These are phyloP conservation scores for Monosporozyma unispora DNA, from an alignment of 805 yeast genomes.

Conservation along the genomic window DNA sequence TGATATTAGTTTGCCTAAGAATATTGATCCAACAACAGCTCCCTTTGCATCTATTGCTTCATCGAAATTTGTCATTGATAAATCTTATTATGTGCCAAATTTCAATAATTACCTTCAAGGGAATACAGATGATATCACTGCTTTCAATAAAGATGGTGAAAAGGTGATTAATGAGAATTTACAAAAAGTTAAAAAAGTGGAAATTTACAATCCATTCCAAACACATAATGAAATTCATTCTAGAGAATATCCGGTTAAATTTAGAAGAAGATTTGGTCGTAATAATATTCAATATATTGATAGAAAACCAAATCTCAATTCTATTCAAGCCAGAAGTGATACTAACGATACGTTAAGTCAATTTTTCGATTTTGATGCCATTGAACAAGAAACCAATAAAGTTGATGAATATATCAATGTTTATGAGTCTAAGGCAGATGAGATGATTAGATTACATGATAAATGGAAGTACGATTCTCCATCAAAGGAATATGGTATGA, in stretches of 20 bases:
- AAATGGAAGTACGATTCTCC: conserved; percentile 65
- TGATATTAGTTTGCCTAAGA: conserved; percentile 50
- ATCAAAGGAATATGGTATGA: conserved; percentile 35
- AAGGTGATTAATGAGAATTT: conserved; percentile 14
- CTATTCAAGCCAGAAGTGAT: conserved; percentile 18
- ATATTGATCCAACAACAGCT: conserved; percentile 50
- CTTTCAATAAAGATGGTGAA: conserved; percentile 27
- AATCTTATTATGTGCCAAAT: conserved; percentile 40
- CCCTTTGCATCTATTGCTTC: conserved; percentile 77
- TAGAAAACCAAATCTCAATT: conserved; percentile 43
- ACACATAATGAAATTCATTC: conserved; percentile 26
- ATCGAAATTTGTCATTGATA: conserved; percentile 54
- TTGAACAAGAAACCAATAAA: conserved; percentile 21
- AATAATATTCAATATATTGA: conserved; percentile 64
- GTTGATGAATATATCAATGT: conserved; percentile 30
- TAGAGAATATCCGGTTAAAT: conserved; percentile 41
- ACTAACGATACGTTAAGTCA: conserved; percentile 29
- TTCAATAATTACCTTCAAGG: conserved; percentile 26
- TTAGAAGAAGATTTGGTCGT: conserved; percentile 72
- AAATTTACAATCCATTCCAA: conserved; percentile 32
- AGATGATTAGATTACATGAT: conserved; percentile 42
- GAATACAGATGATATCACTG: conserved; percentile 16
- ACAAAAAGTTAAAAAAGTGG: conserved; percentile 27
- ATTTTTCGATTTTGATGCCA: conserved; percentile 34
- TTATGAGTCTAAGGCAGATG: conserved; percentile 40